Evolutionary conservation across 345 rosid genomes (phyloP).

Genomic region (Populus davidiana): DNA sequence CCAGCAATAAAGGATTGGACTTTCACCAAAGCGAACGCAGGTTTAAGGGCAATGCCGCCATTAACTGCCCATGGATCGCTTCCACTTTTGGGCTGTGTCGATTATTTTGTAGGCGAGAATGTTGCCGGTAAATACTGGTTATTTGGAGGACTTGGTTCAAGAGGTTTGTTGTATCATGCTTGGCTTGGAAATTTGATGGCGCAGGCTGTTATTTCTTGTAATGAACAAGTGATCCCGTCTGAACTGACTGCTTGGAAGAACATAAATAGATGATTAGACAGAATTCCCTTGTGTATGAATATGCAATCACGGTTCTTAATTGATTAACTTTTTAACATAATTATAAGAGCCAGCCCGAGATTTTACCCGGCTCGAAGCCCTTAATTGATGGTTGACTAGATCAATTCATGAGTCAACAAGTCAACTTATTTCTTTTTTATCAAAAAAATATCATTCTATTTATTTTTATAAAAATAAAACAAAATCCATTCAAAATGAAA

Average conservation of each 20-base stretch:
- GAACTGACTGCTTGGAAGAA: conserved; percentile 75
- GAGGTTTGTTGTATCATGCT: conserved; percentile 81
- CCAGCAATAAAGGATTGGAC: conserved; percentile 67
- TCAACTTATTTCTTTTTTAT: too few relatives aligned
- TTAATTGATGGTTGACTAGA: too few relatives aligned
- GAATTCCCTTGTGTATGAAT: neutral
- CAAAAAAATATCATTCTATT: too few relatives aligned
- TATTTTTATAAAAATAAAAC: too few relatives aligned
- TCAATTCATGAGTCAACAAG: too few relatives aligned
- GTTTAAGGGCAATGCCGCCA: conserved; percentile 92
- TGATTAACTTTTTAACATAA: neutral
- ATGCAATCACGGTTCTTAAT: neutral
- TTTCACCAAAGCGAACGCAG: conserved; percentile 67
- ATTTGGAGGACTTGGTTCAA: conserved; percentile 83
- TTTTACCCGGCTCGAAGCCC: too few relatives aligned
- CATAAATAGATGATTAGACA: conserved; percentile 13
- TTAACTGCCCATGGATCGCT: conserved; percentile 68
- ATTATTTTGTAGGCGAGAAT: conserved; percentile 42
- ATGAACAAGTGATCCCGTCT: conserved; percentile 58
- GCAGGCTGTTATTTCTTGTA: conserved; percentile 54
- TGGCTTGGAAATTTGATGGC: conserved; percentile 75
- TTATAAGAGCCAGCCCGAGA: too few relatives aligned
- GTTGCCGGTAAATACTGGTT: conserved; percentile 60
- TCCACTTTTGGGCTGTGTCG: conserved; percentile 71
- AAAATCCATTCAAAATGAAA: too few relatives aligned